These are phyloP conservation scores for Isoetes engelmannii DNA, from an alignment of 83 land plant species.

Conservation along the genomic window DNA sequence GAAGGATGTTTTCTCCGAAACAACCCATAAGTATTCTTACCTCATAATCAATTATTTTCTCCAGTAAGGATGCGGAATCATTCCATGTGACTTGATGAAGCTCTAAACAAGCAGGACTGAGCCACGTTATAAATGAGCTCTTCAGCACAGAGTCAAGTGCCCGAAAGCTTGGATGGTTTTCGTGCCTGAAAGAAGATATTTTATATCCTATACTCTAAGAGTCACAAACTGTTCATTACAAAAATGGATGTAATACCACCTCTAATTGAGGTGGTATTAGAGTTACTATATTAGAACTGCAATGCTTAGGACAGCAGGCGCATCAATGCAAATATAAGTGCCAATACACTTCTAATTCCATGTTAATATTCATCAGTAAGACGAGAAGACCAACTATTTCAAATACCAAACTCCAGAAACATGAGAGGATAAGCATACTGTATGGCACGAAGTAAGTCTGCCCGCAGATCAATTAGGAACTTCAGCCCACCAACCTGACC, in stretches of 20 bases:
- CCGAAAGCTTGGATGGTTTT: constrained; percentile 59
- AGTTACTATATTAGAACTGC: neutral
- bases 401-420: no score
- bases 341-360: no score
- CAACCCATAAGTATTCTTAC: constrained; percentile 20
- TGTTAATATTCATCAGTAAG: no score
- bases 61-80: constrained; percentile 82
- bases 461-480: constrained; percentile 36
- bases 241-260: neutral
- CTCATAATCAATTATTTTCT: constrained; percentile 87
- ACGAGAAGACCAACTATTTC: no score
- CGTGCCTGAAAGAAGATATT: constrained; percentile 36
- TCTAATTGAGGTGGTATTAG: neutral
- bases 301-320: neutral
- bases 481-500: constrained; percentile 39
- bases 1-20: neutral
- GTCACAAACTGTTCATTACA: no score
- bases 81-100: constrained; percentile 89
- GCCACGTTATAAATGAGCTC: constrained; percentile 73
- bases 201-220: neutral
- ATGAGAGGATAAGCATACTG: constrained; percentile 6
- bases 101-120: constrained; percentile 87
- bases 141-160: constrained; percentile 71
- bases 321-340: no score
- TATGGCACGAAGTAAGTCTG: constrained; percentile 22